Percentiles rank a stretch among this genome's conserved stretches.
phyloP scores from a whole-genome alignment of 768 basidiomycete species.

The Suillus subluteus region DNA sequence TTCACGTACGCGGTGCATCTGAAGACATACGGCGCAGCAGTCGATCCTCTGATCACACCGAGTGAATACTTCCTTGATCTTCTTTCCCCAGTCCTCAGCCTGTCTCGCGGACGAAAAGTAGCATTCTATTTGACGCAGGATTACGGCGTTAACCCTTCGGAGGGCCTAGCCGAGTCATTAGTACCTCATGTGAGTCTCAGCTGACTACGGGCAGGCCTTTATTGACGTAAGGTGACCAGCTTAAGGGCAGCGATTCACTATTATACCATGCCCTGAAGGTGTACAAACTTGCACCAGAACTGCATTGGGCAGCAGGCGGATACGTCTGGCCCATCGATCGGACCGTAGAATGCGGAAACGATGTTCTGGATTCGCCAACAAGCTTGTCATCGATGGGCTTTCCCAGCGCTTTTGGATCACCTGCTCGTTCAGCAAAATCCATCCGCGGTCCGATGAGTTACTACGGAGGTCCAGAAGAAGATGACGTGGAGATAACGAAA shows the following conservation, averaged over 20 bases:
- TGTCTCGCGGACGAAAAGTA: conserved; percentile 70
- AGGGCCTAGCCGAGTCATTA: conserved; percentile 67
- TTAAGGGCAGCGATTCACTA: conserved; percentile 77
- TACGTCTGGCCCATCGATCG: conserved; percentile 81
- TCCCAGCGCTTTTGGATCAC: conserved; percentile 25
- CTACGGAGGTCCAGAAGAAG: conserved; percentile 45
- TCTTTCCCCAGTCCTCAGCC: conserved; percentile 70
- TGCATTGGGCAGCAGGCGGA: conserved; percentile 83
- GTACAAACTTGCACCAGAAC: conserved; percentile 73
- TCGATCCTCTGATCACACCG: conserved; percentile 70
- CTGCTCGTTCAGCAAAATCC: conserved; percentile 30
- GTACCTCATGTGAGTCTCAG: conserved; percentile 63
- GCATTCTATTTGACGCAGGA: conserved; percentile 73
- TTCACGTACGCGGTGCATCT: conserved; percentile 75
- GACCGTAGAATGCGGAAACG: conserved; percentile 62
- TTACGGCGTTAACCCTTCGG: conserved; percentile 72
- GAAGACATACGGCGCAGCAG: conserved; percentile 64
- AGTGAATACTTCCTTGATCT: conserved; percentile 76
- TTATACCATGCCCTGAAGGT: conserved; percentile 78
- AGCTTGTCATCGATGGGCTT: conserved; percentile 28
- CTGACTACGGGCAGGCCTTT: conserved; percentile 2
- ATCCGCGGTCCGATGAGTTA: conserved; percentile 50
- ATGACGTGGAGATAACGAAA: conserved; percentile 34
- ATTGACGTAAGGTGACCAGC: conserved; percentile 39
- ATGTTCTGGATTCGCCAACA: conserved; percentile 38